These are phyloP conservation scores for Candida dajiaensis DNA, from an alignment of 805 yeast species.

Conservation along the genomic window DNA sequence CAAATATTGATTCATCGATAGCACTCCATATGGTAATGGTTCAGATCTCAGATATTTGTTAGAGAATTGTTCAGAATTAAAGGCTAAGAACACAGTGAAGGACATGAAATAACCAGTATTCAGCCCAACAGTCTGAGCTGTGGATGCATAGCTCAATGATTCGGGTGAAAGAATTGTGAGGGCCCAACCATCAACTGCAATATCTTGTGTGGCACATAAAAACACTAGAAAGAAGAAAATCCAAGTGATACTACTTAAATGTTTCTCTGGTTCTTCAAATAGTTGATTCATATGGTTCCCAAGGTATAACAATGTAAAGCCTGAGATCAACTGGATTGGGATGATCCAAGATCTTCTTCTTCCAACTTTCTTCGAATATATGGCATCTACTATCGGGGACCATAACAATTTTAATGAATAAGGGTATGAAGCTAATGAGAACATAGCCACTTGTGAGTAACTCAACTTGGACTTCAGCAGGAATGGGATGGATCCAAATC, in stretches of 20 bases:
- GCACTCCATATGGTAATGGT: conserved; percentile 59
- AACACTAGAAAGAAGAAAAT: conserved; percentile 75
- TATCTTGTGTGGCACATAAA: conserved; percentile 95
- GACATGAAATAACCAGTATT: conserved; percentile 90
- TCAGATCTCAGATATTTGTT: conserved; percentile 67
- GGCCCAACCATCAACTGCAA: conserved; percentile 99
- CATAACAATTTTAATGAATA: conserved; percentile 87
- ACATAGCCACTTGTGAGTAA: conserved; percentile 86
- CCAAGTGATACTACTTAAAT: conserved; percentile 53
- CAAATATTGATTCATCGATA: conserved; percentile 72
- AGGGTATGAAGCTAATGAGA: conserved; percentile 90
- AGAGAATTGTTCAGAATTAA: conserved; percentile 89
- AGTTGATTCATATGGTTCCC: conserved; percentile 51
- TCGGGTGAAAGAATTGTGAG: conserved; percentile 74
- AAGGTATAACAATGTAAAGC: conserved; percentile 57
- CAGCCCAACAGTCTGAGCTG: conserved; percentile 95
- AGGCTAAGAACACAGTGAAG: conserved; percentile 85
- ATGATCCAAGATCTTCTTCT: conserved; percentile 91
- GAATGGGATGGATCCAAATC: conserved; percentile 92
- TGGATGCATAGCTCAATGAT: conserved; percentile 85
- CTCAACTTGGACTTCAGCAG: conserved; percentile 74
- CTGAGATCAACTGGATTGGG: conserved; percentile 83
- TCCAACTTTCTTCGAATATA: conserved; percentile 63
- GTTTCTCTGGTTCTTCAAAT: conserved; percentile 41
- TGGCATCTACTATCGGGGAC: conserved; percentile 94